A percentile compares a stretch with the other conserved stretches of the same genome.
phyloP scores from a whole-genome alignment of 202 grass and related monocot species.

The Schoenoplectus triqueter region DNA sequence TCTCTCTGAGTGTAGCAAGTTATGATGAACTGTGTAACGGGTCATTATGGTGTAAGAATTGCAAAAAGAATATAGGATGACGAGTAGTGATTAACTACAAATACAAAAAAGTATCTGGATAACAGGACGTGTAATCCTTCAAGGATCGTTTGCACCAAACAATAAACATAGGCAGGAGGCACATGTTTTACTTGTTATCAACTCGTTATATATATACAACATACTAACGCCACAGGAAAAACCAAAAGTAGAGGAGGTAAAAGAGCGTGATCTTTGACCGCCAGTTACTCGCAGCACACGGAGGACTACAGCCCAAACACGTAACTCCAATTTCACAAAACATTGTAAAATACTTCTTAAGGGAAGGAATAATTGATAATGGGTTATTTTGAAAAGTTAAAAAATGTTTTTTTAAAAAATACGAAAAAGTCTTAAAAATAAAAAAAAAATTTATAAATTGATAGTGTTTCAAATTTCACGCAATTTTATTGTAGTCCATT shows the following conservation, averaged over 20 bases:
- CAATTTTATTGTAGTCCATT: too few relatives aligned
- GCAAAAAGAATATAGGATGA: too few relatives aligned
- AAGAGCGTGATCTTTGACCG: slow-evolving; percentile 36
- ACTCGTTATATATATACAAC: neutral
- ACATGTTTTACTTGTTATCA: neutral
- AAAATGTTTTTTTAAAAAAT: too few relatives aligned
- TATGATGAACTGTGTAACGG: neutral
- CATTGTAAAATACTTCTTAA: neutral
- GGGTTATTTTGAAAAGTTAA: too few relatives aligned
- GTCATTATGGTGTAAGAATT: neutral
- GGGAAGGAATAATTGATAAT: too few relatives aligned
- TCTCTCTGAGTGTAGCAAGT: neutral
- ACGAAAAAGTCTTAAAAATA: too few relatives aligned
- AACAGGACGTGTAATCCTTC: too few relatives aligned
- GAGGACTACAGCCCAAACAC: slow-evolving; percentile 29
- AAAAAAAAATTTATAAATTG: too few relatives aligned
- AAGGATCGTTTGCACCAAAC: neutral
- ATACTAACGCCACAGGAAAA: neutral
- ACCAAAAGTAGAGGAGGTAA: neutral
- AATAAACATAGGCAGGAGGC: neutral
- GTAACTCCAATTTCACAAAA: slow-evolving; percentile 27
- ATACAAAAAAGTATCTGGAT: too few relatives aligned
- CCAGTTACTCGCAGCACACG: slow-evolving; percentile 20
- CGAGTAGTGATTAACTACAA: too few relatives aligned
- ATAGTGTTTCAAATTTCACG: too few relatives aligned